Conservation (phyloP, 768 basidiomycete genomes). For the Plicaturopsis crispa region DNA sequence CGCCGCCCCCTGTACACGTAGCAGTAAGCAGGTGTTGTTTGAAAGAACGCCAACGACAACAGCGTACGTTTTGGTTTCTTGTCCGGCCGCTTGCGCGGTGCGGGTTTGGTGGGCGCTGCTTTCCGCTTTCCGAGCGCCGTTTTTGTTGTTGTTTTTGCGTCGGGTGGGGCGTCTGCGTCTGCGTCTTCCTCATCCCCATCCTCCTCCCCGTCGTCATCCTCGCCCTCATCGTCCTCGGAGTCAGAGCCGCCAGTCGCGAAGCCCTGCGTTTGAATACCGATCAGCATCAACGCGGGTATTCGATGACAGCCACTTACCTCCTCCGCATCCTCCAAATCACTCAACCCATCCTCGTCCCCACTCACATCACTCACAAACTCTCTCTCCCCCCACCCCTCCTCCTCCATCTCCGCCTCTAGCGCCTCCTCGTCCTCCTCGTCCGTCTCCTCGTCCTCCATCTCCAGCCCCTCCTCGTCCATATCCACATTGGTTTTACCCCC, state of each 20-base stretch:
- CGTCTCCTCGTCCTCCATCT: conserved; percentile 45
- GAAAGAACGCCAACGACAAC: conserved; percentile 2
- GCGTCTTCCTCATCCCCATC: conserved; percentile 30
- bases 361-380: conserved; percentile 76
- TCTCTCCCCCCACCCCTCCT: conserved; percentile 50
- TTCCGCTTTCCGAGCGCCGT: conserved; percentile 64
- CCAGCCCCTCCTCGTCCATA: conserved; percentile 38
- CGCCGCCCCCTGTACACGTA: conserved; percentile 41
- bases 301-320: conserved; percentile 20
- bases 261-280: not conserved
- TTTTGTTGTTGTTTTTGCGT: conserved; percentile 25
- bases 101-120: conserved; percentile 30
- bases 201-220: conserved; percentile 32
- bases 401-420: conserved; percentile 40
- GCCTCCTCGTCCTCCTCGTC: conserved; percentile 47
- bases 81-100: conserved; percentile 44
- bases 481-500: conserved; percentile 33
- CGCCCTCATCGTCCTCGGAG: conserved; percentile 35
- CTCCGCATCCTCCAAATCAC: conserved; percentile 62
- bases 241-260: conserved; percentile 26
- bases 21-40: conserved; percentile 1
- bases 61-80: conserved; percentile 56
- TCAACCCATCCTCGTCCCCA: conserved; percentile 57
- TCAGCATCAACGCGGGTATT: not conserved
- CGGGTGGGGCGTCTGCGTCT: conserved; percentile 15